phyloP scores from a whole-genome alignment of 1,284 basidiomycete species.

The Moesziomyces globuligerus region DNA sequence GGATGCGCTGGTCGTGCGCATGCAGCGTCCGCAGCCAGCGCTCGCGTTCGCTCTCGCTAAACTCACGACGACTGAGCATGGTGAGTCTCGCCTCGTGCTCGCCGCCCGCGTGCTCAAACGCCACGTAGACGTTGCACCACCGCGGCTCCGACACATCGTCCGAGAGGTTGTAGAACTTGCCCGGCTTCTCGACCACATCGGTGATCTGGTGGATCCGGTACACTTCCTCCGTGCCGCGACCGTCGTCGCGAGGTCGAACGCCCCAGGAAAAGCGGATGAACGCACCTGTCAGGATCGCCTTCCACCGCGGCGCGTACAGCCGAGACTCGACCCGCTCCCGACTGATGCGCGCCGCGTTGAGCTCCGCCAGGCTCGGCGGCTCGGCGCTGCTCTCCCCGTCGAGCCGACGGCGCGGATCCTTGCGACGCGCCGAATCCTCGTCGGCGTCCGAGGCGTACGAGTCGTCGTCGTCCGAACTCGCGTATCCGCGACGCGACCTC shows the following conservation, averaged over 20 bases:
- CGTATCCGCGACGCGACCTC: slow-evolving; percentile 11
- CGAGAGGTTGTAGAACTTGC: slow-evolving; percentile 81
- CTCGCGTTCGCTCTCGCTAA: slow-evolving; percentile 52
- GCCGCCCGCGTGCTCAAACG: slow-evolving; percentile 43
- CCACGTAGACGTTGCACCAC: slow-evolving; percentile 56
- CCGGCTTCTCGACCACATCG: slow-evolving; percentile 72
- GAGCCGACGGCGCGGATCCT: not conserved
- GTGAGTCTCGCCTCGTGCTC: slow-evolving; percentile 46
- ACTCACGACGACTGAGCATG: slow-evolving; percentile 35
- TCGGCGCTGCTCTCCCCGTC: slow-evolving; percentile 70
- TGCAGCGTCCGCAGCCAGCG: slow-evolving; percentile 43
- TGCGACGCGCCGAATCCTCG: slow-evolving; percentile 27
- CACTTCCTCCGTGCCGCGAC: slow-evolving; percentile 73
- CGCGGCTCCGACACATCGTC: slow-evolving; percentile 50
- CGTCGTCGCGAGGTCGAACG: slow-evolving; percentile 69
- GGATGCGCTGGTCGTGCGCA: slow-evolving; percentile 19
- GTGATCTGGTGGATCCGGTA: slow-evolving; percentile 84
- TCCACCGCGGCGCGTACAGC: slow-evolving; percentile 78
- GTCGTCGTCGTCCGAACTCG: slow-evolving; percentile 6
- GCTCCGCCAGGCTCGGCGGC: slow-evolving; percentile 72
- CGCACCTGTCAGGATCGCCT: slow-evolving; percentile 79
- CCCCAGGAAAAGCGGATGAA: slow-evolving; percentile 58
- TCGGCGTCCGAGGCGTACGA: slow-evolving; percentile 38
- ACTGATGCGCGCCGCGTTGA: slow-evolving; percentile 74
- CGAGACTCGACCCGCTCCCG: slow-evolving; percentile 75